Base-by-base conservation (phyloP, 176 grass and related monocot species). In the Eleusine coracana region DNA sequence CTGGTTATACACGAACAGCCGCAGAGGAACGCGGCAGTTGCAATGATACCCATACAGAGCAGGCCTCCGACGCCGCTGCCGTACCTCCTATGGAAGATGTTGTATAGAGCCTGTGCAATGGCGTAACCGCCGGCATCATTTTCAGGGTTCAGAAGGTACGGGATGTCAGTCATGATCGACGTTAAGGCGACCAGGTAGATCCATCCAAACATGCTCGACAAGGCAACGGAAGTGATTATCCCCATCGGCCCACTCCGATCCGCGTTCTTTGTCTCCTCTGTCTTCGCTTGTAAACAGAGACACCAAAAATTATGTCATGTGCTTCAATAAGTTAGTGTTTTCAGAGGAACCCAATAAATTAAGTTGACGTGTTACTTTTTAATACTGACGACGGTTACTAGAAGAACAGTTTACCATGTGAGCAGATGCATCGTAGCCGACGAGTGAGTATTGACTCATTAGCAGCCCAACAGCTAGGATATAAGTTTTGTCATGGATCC, bases 261-360 rank as follows among this genome's bases (percentile, higher is more conserved):
- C 1, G 92, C 92, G 15, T 85, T 88, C 74, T 94, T 94, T 0
- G 89, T 94, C 84, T 94, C 92, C 60, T 94, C 89, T 11, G 85
- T 82, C 92, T 94, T 66, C 41, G 58, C 4, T 56, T 31, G n/a
- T 20, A 28, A 5, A 54, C 51, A 54, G 51, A 18, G 16, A 5
- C 54, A 56, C 18, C 21, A 25, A 21, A 21, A 23, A 10, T 60
- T 23, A 25, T 25, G 7, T 60, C 56, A 60, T 25, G 56, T 23
- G 21, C 21, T 60, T 25, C 54, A 56, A 7, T 21, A 21, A 56
- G 54, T 34, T 34, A 34, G 2, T 34, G 31, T 34, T 34, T 34
- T 34, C 31, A 34, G 31, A 34, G 31, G 31, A 34, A 34, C 31
- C 2, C 31, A 34, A 34, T 34, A 34, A 34, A 25, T 25, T 34